A percentile compares a stretch with the other conserved stretches of the same genome.
phyloP scores from a whole-genome alignment of 202 grass and related monocot genomes.

The Carex sylvatica region DNA sequence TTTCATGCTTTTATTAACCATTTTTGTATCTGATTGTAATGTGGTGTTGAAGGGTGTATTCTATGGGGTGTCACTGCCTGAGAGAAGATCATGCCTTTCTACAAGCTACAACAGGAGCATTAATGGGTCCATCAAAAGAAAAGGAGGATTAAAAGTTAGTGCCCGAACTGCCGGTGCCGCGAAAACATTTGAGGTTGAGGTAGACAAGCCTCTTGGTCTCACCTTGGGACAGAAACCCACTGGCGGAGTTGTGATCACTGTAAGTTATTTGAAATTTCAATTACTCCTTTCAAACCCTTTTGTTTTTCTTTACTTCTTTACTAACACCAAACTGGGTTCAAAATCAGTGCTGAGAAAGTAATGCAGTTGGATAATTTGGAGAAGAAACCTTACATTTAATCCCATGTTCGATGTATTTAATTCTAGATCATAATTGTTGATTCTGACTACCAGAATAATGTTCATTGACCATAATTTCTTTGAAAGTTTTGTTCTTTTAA shows the following conservation, averaged over 20 bases:
- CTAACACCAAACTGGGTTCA: not conserved
- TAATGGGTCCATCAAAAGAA: not conserved
- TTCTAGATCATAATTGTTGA: too few relatives aligned
- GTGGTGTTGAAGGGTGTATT: conserved; percentile 56
- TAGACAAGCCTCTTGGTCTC: conserved; percentile 93
- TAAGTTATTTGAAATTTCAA: conserved; percentile 25
- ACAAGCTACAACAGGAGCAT: conserved; percentile 14
- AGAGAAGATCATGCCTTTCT: conserved; percentile 32
- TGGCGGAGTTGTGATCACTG: conserved; percentile 72
- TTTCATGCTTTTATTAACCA: not conserved
- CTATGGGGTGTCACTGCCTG: conserved; percentile 53
- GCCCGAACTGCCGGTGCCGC: conserved; percentile 55
- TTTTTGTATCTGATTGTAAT: conserved; percentile 6
- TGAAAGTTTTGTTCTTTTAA: too few relatives aligned
- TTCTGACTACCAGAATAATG: too few relatives aligned
- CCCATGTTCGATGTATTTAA: not conserved
- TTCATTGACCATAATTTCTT: too few relatives aligned
- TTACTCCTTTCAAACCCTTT: not conserved
- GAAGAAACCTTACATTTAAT: not conserved
- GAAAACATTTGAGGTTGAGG: conserved; percentile 92
- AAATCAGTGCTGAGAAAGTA: not conserved
- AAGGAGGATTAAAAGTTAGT: conserved; percentile 53
- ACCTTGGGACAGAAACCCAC: conserved; percentile 74
- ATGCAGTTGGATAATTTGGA: not conserved
- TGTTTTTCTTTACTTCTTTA: not conserved